Evolutionary conservation across 2,329 filamentous ascomycete genomes (phyloP).

Genomic region (Xylaria sp.): DNA sequence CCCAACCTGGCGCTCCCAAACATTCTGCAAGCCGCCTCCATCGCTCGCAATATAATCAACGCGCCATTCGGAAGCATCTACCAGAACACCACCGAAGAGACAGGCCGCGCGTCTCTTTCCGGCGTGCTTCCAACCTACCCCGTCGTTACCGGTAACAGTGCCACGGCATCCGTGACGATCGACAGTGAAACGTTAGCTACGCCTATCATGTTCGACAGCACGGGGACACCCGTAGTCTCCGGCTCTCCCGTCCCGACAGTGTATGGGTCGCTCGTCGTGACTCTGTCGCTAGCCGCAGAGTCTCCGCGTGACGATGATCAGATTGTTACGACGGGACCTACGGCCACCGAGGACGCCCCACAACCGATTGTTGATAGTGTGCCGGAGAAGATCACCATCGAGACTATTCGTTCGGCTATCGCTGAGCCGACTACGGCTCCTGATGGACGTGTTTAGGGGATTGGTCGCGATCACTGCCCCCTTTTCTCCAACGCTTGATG

Average conservation of each 20-base stretch:
- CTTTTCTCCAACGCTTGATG: background rate
- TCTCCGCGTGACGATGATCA: background rate
- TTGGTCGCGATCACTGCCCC: background rate
- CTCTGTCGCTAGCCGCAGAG: background rate
- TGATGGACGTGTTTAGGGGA: background rate
- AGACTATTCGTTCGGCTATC: background rate
- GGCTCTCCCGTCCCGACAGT: background rate
- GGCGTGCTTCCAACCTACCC: background rate
- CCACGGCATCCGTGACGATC: background rate
- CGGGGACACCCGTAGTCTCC: background rate
- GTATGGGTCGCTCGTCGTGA: background rate
- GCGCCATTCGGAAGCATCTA: background rate
- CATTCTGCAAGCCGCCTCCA: background rate
- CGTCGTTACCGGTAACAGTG: background rate
- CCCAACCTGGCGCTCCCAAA: background rate
- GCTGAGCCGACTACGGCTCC: background rate
- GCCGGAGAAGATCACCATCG: constrained; percentile 2
- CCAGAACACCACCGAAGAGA: background rate
- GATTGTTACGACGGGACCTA: background rate
- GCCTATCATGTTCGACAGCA: background rate
- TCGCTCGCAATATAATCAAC: background rate
- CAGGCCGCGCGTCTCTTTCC: background rate
- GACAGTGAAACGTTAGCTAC: background rate
- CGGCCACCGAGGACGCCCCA: background rate
- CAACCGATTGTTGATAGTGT: background rate